These are phyloP conservation scores for Stachybotrys elegans DNA, from an alignment of 2,329 filamentous ascomycete species.

Conservation along the genomic window DNA sequence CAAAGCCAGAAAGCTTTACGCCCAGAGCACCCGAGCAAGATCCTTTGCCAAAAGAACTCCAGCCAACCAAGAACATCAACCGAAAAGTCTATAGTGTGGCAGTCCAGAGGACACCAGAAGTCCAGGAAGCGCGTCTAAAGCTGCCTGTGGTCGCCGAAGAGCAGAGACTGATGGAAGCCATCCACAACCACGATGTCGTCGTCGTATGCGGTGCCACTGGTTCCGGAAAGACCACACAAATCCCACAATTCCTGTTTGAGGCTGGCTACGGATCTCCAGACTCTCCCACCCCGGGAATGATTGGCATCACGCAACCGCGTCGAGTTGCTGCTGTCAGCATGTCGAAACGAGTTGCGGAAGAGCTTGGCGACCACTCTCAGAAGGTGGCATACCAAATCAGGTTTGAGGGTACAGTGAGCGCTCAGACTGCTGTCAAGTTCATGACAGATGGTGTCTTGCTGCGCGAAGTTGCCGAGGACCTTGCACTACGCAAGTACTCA, in stretches of 20 bases:
- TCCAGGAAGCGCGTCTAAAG: conserved; percentile 72
- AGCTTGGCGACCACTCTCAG: conserved; percentile 72
- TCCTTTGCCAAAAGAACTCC: conserved; percentile 61
- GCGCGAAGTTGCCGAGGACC: conserved; percentile 85
- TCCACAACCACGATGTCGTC: conserved; percentile 84
- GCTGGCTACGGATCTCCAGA: conserved; percentile 78
- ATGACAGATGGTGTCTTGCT: conserved; percentile 98
- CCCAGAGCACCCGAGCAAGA: conserved; percentile 67
- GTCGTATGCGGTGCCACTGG: conserved; percentile 93
- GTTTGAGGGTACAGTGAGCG: conserved; percentile 78
- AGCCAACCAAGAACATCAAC: conserved; percentile 52
- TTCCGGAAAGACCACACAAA: conserved; percentile 95
- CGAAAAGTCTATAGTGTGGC: conserved; percentile 73
- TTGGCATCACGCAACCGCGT: conserved; percentile 90
- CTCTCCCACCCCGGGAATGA: conserved; percentile 82
- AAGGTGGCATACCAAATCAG: conserved; percentile 90
- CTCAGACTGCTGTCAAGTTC: conserved; percentile 89
- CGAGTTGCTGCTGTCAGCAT: conserved; percentile 96
- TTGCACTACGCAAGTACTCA: conserved; percentile 84
- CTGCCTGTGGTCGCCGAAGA: conserved; percentile 92
- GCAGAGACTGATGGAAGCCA: conserved; percentile 96
- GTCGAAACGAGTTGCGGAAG: conserved; percentile 84
- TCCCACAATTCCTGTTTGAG: conserved; percentile 94
- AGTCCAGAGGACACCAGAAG: conserved; percentile 63
- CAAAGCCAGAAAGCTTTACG: conserved; percentile 56